Evolutionary conservation across 1,284 basidiomycete species (phyloP), one percentile per base, ranked within the genome.

Genomic region (Cryptococcus sp.): DNA sequence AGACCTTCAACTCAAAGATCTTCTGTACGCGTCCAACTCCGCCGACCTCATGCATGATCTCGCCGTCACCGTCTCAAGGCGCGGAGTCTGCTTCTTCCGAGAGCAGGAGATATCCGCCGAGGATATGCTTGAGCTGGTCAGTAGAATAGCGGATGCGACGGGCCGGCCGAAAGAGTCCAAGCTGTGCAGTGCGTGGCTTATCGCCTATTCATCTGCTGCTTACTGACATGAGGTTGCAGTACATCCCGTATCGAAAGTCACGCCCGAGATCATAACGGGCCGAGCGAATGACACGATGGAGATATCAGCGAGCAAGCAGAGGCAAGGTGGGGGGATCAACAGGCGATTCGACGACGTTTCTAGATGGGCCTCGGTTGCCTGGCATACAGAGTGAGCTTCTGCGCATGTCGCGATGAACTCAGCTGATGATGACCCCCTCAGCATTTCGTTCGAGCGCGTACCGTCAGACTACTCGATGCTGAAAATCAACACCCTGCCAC

Each of bases 51-150:
- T 83, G 51, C 71, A 72, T 25, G 82, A 84, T 65, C 78, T 84
- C 11, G 85, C 85, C 0, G 82, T 81, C 4, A 46, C 68, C 66
- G 79, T 88, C 56, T 85, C 87, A 2, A 82, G 86, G 54, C 84
- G 87, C 31, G 87, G 87, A 15, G 88, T 89, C 50, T 85, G 86
- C 44, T 88, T 89, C 78, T 87, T 90, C 82, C 81, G 84, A 20
- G 78, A 81, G 17, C 87, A 86, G 64, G 80, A 83, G 50, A 58
- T 84, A 52, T 77, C 74, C 4, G 64, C 81, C 13, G 78, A 80
- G 2, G 76, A 83, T 50, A 82, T 84, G 73, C 80, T 80, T 66
- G 59, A 70, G 50, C 80, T 86, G 47, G 81, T 77, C 10, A 72
- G 78, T 27, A 77, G 80, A 27, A 71, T 89, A 23, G 87, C 87